Conservation (phyloP, 805 yeast genomes). For the Saturnispora saitoi region DNA sequence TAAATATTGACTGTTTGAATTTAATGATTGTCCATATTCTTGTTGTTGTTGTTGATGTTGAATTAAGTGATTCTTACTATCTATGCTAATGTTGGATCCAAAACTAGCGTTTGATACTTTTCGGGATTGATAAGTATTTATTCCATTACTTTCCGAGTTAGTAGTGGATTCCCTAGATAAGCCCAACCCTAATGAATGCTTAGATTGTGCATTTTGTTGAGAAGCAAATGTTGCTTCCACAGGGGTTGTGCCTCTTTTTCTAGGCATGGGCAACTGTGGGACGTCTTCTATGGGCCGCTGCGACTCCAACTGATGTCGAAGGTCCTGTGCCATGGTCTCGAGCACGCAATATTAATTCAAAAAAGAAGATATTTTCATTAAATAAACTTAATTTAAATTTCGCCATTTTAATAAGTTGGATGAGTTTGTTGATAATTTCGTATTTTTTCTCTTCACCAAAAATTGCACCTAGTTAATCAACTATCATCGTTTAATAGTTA, state of each 20-base stretch:
- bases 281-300: constrained; percentile 1
- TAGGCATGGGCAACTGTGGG: neutral
- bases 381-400: neutral
- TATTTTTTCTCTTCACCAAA: neutral
- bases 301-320: neutral
- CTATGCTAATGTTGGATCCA: neutral
- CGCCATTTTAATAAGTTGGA: neutral
- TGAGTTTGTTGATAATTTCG: neutral
- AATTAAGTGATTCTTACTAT: neutral
- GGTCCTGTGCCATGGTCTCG: neutral
- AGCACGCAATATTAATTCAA: neutral
- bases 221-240: neutral
- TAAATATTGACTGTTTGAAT: constrained; percentile 9
- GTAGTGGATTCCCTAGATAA: neutral
- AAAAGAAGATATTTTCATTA: neutral
- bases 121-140: neutral
- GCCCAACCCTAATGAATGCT: neutral
- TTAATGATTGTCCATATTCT: constrained; percentile 2
- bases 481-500: neutral
- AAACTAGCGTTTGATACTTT: neutral
- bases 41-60: constrained; percentile 10
- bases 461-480: no score
- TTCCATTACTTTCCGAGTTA: neutral
- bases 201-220: neutral
- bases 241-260: neutral